Base-by-base conservation (phyloP, 2,329 filamentous ascomycete genomes). In the Claviceps sp. region DNA sequence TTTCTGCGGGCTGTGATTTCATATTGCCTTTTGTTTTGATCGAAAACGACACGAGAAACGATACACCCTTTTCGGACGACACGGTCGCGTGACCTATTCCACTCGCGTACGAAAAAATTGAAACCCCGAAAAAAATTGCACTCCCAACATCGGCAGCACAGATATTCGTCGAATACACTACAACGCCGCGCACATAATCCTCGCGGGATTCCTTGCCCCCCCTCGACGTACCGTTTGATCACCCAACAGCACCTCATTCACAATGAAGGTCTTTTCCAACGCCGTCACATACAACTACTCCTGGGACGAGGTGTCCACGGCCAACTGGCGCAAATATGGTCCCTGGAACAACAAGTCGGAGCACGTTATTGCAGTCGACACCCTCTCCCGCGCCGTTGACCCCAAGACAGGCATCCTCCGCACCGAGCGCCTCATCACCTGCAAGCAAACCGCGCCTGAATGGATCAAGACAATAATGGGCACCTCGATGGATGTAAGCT, bases 281-380 rank as follows among this genome's bases (percentile, higher is more conserved):
- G 75, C 77, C 41, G 87, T 88, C 70, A 89, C 88, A 55, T 98
- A 94, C 72, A 79, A 95, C 73, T 98, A 98, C 77, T 95, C 91
- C 46, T 98, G 93, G 93, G 88, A 95, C 64, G 91, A 97, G 70
- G 93, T 98, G 38, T 95, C 89, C 26, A 89, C 88, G 14, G 89
- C 87, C 66, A 98, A 98, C 78, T 98, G 93, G 93, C 85, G 84
- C 61, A 98, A 98, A 70, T 98, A 98, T 72, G 94, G 88, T 63
- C 91, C 91, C 20, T 97, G 93, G 91, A 98, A 98, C 74, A 86
- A 96, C 69, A 93, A 95, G 72, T 90, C 87, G n/a, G 88, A 89
- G 42, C 93, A 98, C 70, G 93, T 98, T 59, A 82, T 94, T 59
- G 90, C 88, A 59, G 93, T 97, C 63, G 93, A 98, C 72, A 97